Evolutionary conservation across 768 basidiomycete genomes (phyloP), one percentile per base, ranked within the genome.

Genomic region (Lentinula raphanica): DNA sequence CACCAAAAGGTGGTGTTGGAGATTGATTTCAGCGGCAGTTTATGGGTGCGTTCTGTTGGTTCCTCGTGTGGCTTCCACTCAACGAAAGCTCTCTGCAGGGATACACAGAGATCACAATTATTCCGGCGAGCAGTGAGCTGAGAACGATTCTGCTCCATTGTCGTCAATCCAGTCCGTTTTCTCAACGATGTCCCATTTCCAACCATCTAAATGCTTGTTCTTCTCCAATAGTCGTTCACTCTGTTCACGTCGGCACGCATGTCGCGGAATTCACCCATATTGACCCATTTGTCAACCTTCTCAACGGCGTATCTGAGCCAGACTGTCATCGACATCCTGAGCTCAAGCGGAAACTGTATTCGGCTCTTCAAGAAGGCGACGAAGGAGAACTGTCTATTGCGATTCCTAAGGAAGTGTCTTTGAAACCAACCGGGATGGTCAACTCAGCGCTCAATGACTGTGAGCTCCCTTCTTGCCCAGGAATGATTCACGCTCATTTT

Each of bases 1-100:
- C 91, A 96, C 75, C 96, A 98, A 82, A 93, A 93, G 71, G 94
- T 97, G 51, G 90, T 92, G 61, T 77, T 98, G 64, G 93, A 96
- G 75, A 85, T 98, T 60, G 92, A 95, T 77, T 94, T 97, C 71
- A 81, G 87, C 7, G 96, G 96, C 21, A 79, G 79, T 67, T 79
- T 94, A 66, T 90, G 89, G 83, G 94, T 91, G 74, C 63, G 84
- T 68, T n/a, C 32, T 54, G 42, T 40, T 45, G 57, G 28, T 51
- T 54, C 51, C 58, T 54, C 19, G 36, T 54, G 56, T 2, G 44
- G 28, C 55, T 27, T 35, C 44, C 21, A 50, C 44, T 54, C 13
- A 19, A 62, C 63, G 71, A 63, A 67, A 68, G 57, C 49, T 61
- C 60, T 51, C 40, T 49, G 25, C 60, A 94, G 93, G 95, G 94